Conservation (phyloP, 2,329 filamentous ascomycete species). For the Penicillium sp. region DNA sequence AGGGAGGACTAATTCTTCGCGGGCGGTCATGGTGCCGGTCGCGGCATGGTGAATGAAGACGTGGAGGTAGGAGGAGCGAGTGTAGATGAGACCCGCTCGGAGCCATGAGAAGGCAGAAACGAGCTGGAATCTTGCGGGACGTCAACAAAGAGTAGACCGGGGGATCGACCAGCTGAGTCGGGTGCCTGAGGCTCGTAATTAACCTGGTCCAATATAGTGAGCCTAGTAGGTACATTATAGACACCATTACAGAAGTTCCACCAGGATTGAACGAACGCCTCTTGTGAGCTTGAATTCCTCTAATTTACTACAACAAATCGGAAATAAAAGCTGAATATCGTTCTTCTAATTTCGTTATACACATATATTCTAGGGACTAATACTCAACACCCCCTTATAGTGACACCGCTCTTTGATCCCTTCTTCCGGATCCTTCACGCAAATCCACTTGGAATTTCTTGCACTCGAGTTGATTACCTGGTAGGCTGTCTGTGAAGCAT, state of each 20-base stretch:
- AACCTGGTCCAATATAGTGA: background rate
- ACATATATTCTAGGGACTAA: background rate
- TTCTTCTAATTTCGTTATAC: background rate
- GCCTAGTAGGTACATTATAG: background rate
- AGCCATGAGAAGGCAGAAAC: background rate
- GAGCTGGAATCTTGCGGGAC: background rate
- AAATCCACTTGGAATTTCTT: constrained; percentile 6
- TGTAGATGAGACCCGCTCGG: background rate
- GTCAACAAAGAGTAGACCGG: constrained; percentile 1
- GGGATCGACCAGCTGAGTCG: background rate
- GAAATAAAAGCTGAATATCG: background rate
- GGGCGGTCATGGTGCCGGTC: constrained; percentile 43
- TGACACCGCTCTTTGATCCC: constrained; percentile 4
- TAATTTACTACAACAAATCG: background rate
- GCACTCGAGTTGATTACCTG: constrained; percentile 5
- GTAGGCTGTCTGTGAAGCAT: background rate
- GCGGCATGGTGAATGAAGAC: constrained; percentile 32
- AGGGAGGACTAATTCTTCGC: constrained; percentile 48
- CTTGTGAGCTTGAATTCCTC: background rate
- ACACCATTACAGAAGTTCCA: background rate
- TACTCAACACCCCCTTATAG: constrained; percentile 4
- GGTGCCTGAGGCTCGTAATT: background rate
- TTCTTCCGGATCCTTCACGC: background rate
- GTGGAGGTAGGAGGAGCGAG: constrained; percentile 16
- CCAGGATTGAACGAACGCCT: background rate